A percentile compares a stretch with the other conserved stretches of the same genome.
Conservation (phyloP, 169 alveolate genomes). For the Plasmodium knowlesi region DNA sequence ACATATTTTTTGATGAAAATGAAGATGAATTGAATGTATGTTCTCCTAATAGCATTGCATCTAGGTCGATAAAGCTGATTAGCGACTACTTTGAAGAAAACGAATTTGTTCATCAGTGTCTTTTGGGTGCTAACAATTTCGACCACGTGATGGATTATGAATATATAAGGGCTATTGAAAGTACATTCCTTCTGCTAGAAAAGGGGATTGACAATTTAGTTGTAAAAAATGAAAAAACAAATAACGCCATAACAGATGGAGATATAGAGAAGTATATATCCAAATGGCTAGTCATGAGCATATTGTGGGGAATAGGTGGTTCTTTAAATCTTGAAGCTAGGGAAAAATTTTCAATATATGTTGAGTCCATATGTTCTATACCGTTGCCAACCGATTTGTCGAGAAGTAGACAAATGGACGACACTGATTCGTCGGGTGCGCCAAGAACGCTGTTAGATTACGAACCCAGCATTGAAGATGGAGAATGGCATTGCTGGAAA, state of each 20-base stretch:
- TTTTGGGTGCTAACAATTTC: constrained; percentile 25
- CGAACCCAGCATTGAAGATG: constrained; percentile 93
- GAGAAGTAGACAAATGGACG: not conserved
- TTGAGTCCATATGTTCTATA: constrained; percentile 83
- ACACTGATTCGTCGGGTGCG: constrained; percentile 6
- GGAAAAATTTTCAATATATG: constrained; percentile 86
- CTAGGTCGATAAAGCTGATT: constrained; percentile 45
- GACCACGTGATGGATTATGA: constrained; percentile 77
- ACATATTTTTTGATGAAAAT: constrained; percentile 55
- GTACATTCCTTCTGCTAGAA: constrained; percentile 47
- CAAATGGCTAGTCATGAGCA: constrained; percentile 88
- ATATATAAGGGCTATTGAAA: constrained; percentile 72
- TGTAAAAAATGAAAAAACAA: constrained; percentile 38
- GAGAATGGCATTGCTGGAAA: constrained; percentile 95
- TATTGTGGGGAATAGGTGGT: constrained; percentile 96
- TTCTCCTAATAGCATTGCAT: constrained; percentile 26
- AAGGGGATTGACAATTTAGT: constrained; percentile 73
- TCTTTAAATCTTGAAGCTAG: constrained; percentile 90
- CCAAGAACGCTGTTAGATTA: constrained; percentile 92
- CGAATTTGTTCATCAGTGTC: constrained; percentile 68
- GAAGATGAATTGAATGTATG: constrained; percentile 20
- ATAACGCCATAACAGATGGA: constrained; percentile 33
- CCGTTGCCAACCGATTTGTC: constrained; percentile 77
- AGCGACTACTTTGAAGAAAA: constrained; percentile 75
- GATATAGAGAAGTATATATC: constrained; percentile 84